phyloP scores from a whole-genome alignment of 2,329 filamentous ascomycete genomes.

The Daldinia eschscholtzii region DNA sequence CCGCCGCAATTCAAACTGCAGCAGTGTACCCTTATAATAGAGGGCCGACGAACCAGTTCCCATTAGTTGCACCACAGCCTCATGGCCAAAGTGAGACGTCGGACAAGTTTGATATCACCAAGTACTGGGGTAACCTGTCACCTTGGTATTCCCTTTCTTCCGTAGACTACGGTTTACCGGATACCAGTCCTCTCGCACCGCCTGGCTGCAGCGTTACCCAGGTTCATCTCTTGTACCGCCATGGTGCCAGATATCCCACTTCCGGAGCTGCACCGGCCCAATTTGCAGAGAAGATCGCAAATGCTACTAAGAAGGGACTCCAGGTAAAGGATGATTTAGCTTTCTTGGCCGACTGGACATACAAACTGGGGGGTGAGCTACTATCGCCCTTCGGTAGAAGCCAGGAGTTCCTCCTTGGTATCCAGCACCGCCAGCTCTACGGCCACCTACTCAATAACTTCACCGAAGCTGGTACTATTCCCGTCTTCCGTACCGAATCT shows the following conservation, averaged over 20 bases:
- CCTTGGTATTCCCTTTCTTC: slow-evolving; percentile 54
- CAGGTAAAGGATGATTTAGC: slow-evolving; percentile 49
- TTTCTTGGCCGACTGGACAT: slow-evolving; percentile 53
- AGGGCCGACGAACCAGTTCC: slow-evolving; percentile 50
- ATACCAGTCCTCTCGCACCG: slow-evolving; percentile 50
- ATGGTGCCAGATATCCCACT: slow-evolving; percentile 53
- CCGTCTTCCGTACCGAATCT: slow-evolving; percentile 54
- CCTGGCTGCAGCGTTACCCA: slow-evolving; percentile 51
- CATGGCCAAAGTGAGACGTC: slow-evolving; percentile 44
- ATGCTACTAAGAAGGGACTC: slow-evolving; percentile 53
- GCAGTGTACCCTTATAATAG: slow-evolving; percentile 49
- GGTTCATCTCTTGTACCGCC: slow-evolving; percentile 53
- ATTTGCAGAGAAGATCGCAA: slow-evolving; percentile 52
- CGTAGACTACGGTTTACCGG: slow-evolving; percentile 51
- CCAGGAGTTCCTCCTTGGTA: slow-evolving; percentile 58
- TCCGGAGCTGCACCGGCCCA: slow-evolving; percentile 48
- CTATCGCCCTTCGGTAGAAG: slow-evolving; percentile 56
- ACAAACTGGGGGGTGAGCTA: slow-evolving; percentile 54
- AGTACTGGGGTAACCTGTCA: slow-evolving; percentile 53
- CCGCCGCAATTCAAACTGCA: slow-evolving; percentile 50
- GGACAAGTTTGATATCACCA: slow-evolving; percentile 50
- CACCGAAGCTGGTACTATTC: slow-evolving; percentile 54
- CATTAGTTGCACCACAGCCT: slow-evolving; percentile 48
- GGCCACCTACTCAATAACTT: slow-evolving; percentile 60
- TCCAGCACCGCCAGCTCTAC: slow-evolving; percentile 58